These are phyloP conservation scores for Penicillium freii DNA, from an alignment of 2,329 filamentous ascomycete genomes.

Conservation along the genomic window DNA sequence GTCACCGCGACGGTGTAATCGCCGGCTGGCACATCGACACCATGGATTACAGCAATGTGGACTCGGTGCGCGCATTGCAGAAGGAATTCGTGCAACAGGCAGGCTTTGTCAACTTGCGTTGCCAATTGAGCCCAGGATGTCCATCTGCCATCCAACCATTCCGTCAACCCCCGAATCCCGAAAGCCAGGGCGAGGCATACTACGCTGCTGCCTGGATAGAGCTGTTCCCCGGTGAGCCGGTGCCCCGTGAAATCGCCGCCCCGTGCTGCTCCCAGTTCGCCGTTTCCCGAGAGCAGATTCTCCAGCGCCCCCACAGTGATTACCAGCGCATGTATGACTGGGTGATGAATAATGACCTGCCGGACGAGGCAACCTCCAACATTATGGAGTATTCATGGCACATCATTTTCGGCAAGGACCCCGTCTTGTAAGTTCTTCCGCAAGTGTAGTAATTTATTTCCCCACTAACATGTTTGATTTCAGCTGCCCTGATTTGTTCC, in stretches of 20 bases:
- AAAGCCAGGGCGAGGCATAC: slow-evolving; percentile 27
- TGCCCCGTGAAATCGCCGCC: slow-evolving; percentile 52
- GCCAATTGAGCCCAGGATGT: slow-evolving; percentile 38
- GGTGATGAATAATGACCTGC: slow-evolving; percentile 54
- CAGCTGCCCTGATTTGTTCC: slow-evolving; percentile 26
- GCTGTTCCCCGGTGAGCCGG: slow-evolving; percentile 25
- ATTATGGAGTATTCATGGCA: slow-evolving; percentile 66
- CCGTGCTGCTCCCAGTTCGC: slow-evolving; percentile 65
- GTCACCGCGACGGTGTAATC: slow-evolving; percentile 49
- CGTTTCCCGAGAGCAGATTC: slow-evolving; percentile 53
- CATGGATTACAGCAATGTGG: slow-evolving; percentile 54
- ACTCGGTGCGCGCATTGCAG: slow-evolving; percentile 51
- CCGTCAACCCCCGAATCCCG: slow-evolving; percentile 22
- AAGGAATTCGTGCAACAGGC: slow-evolving; percentile 50
- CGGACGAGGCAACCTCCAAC: slow-evolving; percentile 55
- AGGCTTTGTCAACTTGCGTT: slow-evolving; percentile 61
- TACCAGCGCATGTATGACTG: slow-evolving; percentile 58
- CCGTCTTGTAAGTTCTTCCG: slow-evolving; percentile 33
- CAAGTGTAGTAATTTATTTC: background rate
- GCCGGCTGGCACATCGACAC: slow-evolving; percentile 59
- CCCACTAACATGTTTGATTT: slow-evolving; percentile 6
- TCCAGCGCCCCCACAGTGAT: slow-evolving; percentile 47
- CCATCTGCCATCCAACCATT: slow-evolving; percentile 31
- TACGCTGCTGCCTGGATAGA: slow-evolving; percentile 33
- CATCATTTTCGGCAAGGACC: slow-evolving; percentile 47